Percentiles rank a stretch among this genome's conserved stretches.
phyloP scores from a whole-genome alignment of 2,329 filamentous ascomycete genomes.

The Venturia aucupariae region DNA sequence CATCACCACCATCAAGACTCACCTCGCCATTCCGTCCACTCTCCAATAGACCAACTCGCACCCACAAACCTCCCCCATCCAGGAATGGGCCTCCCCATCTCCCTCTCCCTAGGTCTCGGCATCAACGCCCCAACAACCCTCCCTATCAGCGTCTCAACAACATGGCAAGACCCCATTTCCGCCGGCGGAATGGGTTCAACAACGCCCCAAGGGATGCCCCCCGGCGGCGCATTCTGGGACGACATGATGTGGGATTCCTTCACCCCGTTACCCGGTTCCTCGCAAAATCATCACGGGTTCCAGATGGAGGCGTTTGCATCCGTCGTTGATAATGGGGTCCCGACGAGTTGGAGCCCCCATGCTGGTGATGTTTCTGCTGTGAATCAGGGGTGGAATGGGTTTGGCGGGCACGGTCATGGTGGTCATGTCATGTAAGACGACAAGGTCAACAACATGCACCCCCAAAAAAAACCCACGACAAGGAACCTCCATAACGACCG shows the following conservation, averaged over 20 bases:
- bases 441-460: not conserved
- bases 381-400: not conserved
- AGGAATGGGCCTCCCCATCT: conserved; percentile 4
- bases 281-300: not conserved
- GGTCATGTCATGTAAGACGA: not conserved
- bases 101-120: conserved; percentile 16
- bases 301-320: conserved; percentile 4
- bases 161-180: conserved; percentile 20
- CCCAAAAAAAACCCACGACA: not conserved
- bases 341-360: conserved; percentile 1
- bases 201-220: conserved; percentile 11
- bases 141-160: conserved; percentile 14
- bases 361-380: not conserved
- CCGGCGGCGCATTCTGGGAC: conserved; percentile 26
- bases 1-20: not conserved
- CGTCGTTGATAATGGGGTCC: not conserved
- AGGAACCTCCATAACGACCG: no score
- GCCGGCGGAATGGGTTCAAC: conserved; percentile 23
- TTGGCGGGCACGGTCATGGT: not conserved
- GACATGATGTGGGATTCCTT: conserved; percentile 34
- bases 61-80: conserved; percentile 16
- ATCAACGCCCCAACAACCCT: conserved; percentile 11
- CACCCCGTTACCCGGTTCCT: not conserved
- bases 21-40: not conserved
- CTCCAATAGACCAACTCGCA: conserved; percentile 11